phyloP scores from a whole-genome alignment of 2,329 filamentous ascomycete genomes.

The Penicillium paneum region DNA sequence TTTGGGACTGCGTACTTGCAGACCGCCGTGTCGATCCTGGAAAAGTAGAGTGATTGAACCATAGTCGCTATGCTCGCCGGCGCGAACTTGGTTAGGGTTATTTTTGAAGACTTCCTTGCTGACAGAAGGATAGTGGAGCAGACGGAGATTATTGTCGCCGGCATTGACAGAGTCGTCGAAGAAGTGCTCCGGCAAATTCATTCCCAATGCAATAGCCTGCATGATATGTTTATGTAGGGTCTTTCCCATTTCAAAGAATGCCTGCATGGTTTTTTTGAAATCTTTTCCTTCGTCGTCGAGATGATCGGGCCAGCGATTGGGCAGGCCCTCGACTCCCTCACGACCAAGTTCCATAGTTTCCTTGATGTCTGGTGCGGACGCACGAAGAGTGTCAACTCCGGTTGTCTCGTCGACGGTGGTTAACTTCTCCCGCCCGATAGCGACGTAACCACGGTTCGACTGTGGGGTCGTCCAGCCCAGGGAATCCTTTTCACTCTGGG shows the following conservation, averaged over 20 bases:
- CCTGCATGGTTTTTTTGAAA: conserved; percentile 70
- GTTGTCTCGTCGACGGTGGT: conserved; percentile 53
- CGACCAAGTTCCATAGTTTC: conserved; percentile 61
- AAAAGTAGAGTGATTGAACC: conserved; percentile 53
- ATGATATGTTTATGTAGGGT: conserved; percentile 72
- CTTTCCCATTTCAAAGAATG: conserved; percentile 74
- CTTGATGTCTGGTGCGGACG: conserved; percentile 52
- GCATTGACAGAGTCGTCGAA: conserved; percentile 73
- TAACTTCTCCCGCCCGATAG: conserved; percentile 69
- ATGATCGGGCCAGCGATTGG: conserved; percentile 73
- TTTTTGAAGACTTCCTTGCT: conserved; percentile 61
- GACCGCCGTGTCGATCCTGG: conserved; percentile 55
- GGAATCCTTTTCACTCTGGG: conserved; percentile 60
- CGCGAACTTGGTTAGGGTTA: conserved; percentile 68
- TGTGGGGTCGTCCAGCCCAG: conserved; percentile 69
- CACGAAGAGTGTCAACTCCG: conserved; percentile 59
- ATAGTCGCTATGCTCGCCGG: conserved; percentile 73
- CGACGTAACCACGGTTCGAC: conserved; percentile 71
- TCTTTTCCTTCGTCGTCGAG: conserved; percentile 52
- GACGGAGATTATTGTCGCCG: conserved; percentile 67
- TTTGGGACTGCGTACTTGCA: conserved; percentile 66
- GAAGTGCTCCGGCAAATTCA: conserved; percentile 67
- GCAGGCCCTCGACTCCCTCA: conserved; percentile 58
- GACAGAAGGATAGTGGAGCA: conserved; percentile 75
- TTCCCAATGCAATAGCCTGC: conserved; percentile 77